A percentile compares a stretch with the other conserved stretches of the same genome.
These are phyloP conservation scores for Polyplosphaeria fusca DNA, from an alignment of 495 filamentous ascomycete genomes.

Conservation along the genomic window DNA sequence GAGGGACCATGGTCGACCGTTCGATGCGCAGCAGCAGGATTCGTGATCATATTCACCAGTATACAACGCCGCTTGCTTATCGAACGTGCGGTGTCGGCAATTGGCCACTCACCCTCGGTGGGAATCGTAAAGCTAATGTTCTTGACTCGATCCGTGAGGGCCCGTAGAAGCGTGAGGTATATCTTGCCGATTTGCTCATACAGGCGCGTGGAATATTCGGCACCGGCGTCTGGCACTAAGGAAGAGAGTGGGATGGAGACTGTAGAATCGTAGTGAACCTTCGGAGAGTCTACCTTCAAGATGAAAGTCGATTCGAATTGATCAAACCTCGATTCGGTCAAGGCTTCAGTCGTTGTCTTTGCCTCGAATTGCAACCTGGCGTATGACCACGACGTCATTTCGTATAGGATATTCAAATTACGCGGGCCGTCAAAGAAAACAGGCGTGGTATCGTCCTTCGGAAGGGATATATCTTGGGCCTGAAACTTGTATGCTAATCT, in stretches of 20 bases:
- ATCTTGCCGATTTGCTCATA: constrained; percentile 17
- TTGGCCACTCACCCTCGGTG: constrained; percentile 38
- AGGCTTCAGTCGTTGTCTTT: constrained; percentile 61
- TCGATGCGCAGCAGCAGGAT: constrained; percentile 66
- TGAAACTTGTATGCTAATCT: constrained; percentile 60
- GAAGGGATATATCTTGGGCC: constrained; percentile 38
- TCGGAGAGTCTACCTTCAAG: constrained; percentile 60
- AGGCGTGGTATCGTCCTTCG: constrained; percentile 41
- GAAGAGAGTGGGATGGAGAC: constrained; percentile 32
- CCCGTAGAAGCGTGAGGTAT: constrained; percentile 61
- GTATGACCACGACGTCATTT: constrained; percentile 88
- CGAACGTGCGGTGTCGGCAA: constrained; percentile 12
- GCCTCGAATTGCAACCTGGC: constrained; percentile 67
- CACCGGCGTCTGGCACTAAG: background rate
- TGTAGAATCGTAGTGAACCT: constrained; percentile 68
- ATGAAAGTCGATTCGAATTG: constrained; percentile 84
- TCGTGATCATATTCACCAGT: constrained; percentile 65
- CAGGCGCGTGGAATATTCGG: constrained; percentile 7
- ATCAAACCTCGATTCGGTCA: constrained; percentile 70
- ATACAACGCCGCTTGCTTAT: constrained; percentile 40
- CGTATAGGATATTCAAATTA: constrained; percentile 79
- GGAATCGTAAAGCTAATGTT: constrained; percentile 48
- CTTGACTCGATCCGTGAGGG: constrained; percentile 70
- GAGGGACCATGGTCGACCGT: constrained; percentile 81
- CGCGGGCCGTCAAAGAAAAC: constrained; percentile 66